Conservation (phyloP, 768 basidiomycete genomes). For the Saitozyma sp. region DNA sequence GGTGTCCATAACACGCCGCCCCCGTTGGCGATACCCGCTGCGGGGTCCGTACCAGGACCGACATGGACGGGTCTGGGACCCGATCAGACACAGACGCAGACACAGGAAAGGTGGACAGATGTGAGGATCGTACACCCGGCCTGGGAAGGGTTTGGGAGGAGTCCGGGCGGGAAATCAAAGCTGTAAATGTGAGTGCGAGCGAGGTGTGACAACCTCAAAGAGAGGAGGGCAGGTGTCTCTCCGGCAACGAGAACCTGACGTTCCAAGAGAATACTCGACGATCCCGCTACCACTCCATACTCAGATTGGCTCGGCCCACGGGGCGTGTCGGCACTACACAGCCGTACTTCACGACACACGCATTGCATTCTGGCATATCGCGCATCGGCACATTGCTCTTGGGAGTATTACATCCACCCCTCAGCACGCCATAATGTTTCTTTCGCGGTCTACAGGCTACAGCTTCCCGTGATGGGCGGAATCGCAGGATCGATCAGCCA, state of each 20-base stretch:
- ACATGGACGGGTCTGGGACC: too few species aligned
- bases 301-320: neutral
- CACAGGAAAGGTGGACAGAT: conserved; percentile 15
- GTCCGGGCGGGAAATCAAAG: conserved; percentile 18
- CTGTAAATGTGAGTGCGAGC: conserved; percentile 5
- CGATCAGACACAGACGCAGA: too few species aligned
- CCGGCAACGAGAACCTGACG: too few species aligned
- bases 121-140: conserved; percentile 34
- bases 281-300: neutral
- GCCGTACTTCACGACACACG: neutral
- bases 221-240: neutral
- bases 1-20: too few species aligned
- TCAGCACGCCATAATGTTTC: neutral
- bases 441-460: neutral
- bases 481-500: conserved; percentile 56
- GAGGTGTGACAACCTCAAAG: neutral
- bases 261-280: too few species aligned
- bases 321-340: too few species aligned
- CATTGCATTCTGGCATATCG: neutral
- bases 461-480: too few species aligned
- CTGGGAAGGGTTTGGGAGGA: conserved; percentile 28
- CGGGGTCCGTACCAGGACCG: too few species aligned
- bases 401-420: neutral
- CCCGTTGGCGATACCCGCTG: too few species aligned
- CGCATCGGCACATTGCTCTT: neutral